Conservation (phyloP, 2,329 filamentous ascomycete species). For the Cytospora mali region DNA sequence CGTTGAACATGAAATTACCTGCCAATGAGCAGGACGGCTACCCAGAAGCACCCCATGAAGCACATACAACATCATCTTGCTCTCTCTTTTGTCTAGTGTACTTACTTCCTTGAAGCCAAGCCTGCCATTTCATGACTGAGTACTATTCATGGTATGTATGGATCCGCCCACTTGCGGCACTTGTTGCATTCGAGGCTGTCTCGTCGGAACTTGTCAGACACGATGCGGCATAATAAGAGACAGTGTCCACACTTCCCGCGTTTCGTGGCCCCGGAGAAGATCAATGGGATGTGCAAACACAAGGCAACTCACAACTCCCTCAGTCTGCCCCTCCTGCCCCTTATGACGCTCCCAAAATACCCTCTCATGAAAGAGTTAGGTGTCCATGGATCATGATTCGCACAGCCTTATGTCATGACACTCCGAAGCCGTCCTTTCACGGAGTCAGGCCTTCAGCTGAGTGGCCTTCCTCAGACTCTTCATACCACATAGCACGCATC, state of each 20-base stretch:
- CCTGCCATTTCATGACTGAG: background rate
- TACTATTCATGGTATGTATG: background rate
- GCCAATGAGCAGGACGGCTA: background rate
- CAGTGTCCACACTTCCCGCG: slow-evolving; percentile 29
- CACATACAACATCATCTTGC: background rate
- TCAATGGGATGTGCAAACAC: background rate
- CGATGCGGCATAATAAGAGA: background rate
- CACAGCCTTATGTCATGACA: background rate
- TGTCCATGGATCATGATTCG: background rate
- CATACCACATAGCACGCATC: background rate
- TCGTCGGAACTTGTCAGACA: slow-evolving; percentile 19
- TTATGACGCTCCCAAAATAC: background rate
- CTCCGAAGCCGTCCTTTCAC: background rate
- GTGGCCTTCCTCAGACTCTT: background rate
- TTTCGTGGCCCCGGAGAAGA: slow-evolving; percentile 25
- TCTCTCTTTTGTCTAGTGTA: background rate
- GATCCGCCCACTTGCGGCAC: background rate
- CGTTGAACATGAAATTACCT: background rate
- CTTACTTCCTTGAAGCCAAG: background rate
- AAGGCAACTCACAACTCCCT: background rate
- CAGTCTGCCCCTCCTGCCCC: background rate
- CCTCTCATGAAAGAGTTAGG: background rate
- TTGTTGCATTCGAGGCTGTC: slow-evolving; percentile 19
- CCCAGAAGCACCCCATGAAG: background rate
- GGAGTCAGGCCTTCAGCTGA: background rate